Percentiles rank a stretch among this genome's conserved stretches.
Evolutionary conservation across 345 rosid species (phyloP).

Genomic region (Sisymbrium altissimum): DNA sequence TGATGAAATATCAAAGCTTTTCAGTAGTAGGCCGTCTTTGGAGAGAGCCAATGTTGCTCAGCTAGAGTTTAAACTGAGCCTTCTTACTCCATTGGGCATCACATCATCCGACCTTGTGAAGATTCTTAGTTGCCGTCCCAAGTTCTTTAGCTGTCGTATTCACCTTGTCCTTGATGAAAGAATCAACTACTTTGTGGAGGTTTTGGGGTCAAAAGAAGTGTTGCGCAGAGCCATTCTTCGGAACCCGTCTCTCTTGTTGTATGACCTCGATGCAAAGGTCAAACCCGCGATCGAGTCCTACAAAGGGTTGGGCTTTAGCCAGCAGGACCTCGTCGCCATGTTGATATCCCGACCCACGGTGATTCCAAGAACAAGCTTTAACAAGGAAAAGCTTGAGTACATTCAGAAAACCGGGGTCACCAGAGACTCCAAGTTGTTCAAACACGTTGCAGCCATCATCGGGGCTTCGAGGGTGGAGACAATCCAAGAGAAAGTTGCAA

Average conservation of each 20-base stretch:
- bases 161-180: constrained; percentile 62
- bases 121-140: constrained; percentile 72
- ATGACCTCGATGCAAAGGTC: constrained; percentile 53
- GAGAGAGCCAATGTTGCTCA: constrained; percentile 43
- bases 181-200: constrained; percentile 43
- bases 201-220: constrained; percentile 60
- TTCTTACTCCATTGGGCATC: constrained; percentile 58
- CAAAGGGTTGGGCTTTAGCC: constrained; percentile 51
- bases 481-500: constrained; percentile 57
- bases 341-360: constrained; percentile 65
- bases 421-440: constrained; percentile 62
- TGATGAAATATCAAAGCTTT: constrained; percentile 46
- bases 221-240: constrained; percentile 61
- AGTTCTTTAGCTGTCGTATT: constrained; percentile 60
- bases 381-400: constrained; percentile 58
- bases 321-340: constrained; percentile 52
- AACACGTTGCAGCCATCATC: constrained; percentile 55
- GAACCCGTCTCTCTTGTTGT: constrained; percentile 74
- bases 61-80: constrained; percentile 54
- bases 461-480: constrained; percentile 74
- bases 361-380: constrained; percentile 63
- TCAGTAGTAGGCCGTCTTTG: constrained; percentile 51
- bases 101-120: constrained; percentile 65
- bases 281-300: constrained; percentile 57
- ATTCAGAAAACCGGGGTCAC: constrained; percentile 54